Percentiles rank a stretch among this genome's conserved stretches.
Evolutionary conservation across 1,284 basidiomycete species (phyloP).

Genomic region (Heterobasidion irregulare): DNA sequence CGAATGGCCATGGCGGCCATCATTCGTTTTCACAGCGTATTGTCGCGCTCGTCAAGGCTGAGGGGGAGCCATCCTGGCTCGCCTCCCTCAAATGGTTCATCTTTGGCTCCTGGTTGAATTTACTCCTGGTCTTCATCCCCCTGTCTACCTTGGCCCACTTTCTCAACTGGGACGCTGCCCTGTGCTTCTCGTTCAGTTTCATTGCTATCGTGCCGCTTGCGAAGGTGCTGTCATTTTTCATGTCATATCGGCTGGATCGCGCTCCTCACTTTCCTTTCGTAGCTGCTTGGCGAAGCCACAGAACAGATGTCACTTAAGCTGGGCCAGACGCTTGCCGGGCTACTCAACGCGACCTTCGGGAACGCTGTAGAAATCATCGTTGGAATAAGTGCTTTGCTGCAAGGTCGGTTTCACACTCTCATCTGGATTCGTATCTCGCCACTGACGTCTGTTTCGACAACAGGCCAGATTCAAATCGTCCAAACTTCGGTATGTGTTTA

Average conservation of each 20-base stretch:
- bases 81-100: conserved; percentile 62
- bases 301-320: conserved; percentile 78
- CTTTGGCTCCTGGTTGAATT: conserved; percentile 68
- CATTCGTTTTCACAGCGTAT: conserved; percentile 30
- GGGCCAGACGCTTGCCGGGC: conserved; percentile 77
- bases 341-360: conserved; percentile 81
- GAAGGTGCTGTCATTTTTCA: conserved; percentile 36
- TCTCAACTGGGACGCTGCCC: conserved; percentile 69
- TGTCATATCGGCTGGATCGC: background rate
- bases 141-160: conserved; percentile 58
- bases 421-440: conserved; percentile 5
- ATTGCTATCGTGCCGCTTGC: conserved; percentile 85
- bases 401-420: conserved; percentile 27
- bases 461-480: conserved; percentile 69
- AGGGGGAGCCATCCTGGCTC: conserved; percentile 54
- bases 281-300: conserved; percentile 78
- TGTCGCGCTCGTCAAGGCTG: conserved; percentile 38
- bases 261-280: conserved; percentile 1
- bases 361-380: conserved; percentile 85
- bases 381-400: conserved; percentile 75
- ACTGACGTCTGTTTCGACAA: conserved; percentile 24
- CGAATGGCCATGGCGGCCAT: background rate
- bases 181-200: conserved; percentile 81
- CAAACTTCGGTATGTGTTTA: conserved; percentile 57
- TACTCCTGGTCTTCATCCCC: conserved; percentile 73